A percentile compares a stretch with the other conserved stretches of the same genome.
Evolutionary conservation across 2,329 filamentous ascomycete species (phyloP).

Genomic region (Arthrobotrys sinensis): DNA sequence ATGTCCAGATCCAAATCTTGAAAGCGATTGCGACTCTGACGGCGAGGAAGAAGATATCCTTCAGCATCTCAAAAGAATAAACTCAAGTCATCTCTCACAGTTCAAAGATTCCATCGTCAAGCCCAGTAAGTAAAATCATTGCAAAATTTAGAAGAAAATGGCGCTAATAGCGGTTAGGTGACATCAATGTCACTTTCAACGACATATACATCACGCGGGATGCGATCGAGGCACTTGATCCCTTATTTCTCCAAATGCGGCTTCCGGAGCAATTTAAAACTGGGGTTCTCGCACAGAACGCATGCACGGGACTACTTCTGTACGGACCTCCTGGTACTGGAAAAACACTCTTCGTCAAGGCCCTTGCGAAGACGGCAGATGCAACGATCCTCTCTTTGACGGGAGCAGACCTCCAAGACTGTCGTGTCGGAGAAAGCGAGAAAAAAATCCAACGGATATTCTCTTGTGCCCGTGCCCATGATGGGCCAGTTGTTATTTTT

Average conservation of each 20-base stretch:
- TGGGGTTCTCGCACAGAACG: constrained; percentile 17
- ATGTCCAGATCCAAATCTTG: neutral
- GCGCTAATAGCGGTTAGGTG: neutral
- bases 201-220: constrained; percentile 16
- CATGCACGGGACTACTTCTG: constrained; percentile 69
- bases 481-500: constrained; percentile 18
- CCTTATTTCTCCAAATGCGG: neutral
- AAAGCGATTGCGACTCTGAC: neutral
- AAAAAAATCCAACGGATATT: constrained; percentile 21
- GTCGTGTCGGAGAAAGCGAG: constrained; percentile 13
- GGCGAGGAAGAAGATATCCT: constrained; percentile 3
- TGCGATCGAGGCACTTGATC: constrained; percentile 5
- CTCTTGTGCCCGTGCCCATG: constrained; percentile 9
- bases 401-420: constrained; percentile 5
- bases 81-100: neutral
- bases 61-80: neutral
- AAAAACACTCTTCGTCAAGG: constrained; percentile 99
- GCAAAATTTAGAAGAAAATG: neutral
- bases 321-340: constrained; percentile 98
- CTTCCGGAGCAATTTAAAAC: constrained; percentile 23
- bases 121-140: neutral
- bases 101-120: constrained; percentile 6
- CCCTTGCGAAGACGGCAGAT: constrained; percentile 72
- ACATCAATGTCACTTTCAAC: constrained; percentile 14
- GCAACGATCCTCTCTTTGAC: constrained; percentile 13